Evolutionary conservation across 352 stramenopile species (phyloP).

Genomic region (Phytopythium vexans): DNA sequence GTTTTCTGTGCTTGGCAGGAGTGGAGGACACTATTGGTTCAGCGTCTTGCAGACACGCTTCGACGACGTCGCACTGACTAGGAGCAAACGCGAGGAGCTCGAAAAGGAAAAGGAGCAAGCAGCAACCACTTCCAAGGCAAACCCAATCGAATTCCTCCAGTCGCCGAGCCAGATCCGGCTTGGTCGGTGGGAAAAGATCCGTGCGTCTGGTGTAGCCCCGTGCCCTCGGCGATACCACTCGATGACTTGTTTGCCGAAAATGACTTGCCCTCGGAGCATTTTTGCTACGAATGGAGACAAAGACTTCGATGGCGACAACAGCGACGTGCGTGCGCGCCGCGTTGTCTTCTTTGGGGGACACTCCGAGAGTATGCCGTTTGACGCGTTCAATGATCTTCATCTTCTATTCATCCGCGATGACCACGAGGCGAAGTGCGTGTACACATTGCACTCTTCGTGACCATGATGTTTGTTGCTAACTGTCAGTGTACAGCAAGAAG

Average conservation of each 20-base stretch:
- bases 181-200: constrained; percentile 60
- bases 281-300: constrained; percentile 7
- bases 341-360: constrained; percentile 70
- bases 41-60: constrained; percentile 47
- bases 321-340: constrained; percentile 29
- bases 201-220: constrained; percentile 30
- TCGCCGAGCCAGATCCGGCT: constrained; percentile 34
- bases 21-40: constrained; percentile 78
- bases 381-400: constrained; percentile 62
- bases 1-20: constrained; percentile 18
- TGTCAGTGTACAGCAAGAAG: constrained; percentile 11
- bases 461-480: background rate
- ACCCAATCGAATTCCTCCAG: constrained; percentile 35
- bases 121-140: constrained; percentile 1
- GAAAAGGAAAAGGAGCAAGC: constrained; percentile 2
- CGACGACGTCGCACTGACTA: constrained; percentile 15
- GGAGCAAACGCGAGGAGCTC: constrained; percentile 1
- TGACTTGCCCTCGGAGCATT: constrained; percentile 13
- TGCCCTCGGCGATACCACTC: constrained; percentile 60
- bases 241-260: constrained; percentile 54
- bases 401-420: constrained; percentile 37
- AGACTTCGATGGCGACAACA: constrained; percentile 4
- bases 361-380: constrained; percentile 61
- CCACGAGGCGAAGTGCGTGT: constrained; percentile 2
- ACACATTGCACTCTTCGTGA: background rate